Evolutionary conservation across 1,284 basidiomycete species (phyloP), one percentile per base, ranked within the genome.

Genomic region (Omphalotus olearius): DNA sequence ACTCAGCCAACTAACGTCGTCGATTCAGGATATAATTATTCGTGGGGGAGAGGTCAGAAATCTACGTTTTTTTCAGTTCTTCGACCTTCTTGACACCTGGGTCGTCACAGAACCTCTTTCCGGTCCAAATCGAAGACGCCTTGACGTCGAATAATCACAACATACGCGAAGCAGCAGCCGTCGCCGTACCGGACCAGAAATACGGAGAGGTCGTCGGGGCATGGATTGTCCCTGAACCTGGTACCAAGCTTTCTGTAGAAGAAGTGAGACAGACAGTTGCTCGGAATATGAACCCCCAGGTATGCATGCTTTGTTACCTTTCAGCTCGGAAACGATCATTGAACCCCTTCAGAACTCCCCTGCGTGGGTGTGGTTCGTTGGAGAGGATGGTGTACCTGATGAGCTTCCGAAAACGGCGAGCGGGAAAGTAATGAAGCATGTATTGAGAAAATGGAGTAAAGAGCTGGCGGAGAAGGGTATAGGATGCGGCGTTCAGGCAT

Each of bases 401-500:
- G 85, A 89, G 56, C 66, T 93, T 10, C 91, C 91, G 0, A 92
- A 90, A 73, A 94, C 91, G 5, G 88, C 86, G 16, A 93, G 90
- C 59, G 91, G 91, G 40, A 94, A 94, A 67, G 82, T 94, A 36
- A 81, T 83, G 82, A 93, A 93, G 69, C 88, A 91, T 66, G 65
- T 91, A 6, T 62, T 84, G 54, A 66, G 82, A 40, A 66, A 69
- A 11, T 83, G 80, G 81, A 76, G 78, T 60, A 69, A 69, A 50
- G 73, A 79, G 13, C 61, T 82, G 26, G 74, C 71, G 13, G 58
- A 64, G 59, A 68, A 65, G 48, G 57, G 59, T 9, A 51, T 72
- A 36, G 75, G 74, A 30, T 51, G 35, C 38, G 50, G 35, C 38
- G 50, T 50, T n/a, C 13, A 13, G 7, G 2, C 30, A 33, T 33